phyloP scores from a whole-genome alignment of 2,329 filamentous ascomycete genomes.

The Pseudogymnoascus sp. region DNA sequence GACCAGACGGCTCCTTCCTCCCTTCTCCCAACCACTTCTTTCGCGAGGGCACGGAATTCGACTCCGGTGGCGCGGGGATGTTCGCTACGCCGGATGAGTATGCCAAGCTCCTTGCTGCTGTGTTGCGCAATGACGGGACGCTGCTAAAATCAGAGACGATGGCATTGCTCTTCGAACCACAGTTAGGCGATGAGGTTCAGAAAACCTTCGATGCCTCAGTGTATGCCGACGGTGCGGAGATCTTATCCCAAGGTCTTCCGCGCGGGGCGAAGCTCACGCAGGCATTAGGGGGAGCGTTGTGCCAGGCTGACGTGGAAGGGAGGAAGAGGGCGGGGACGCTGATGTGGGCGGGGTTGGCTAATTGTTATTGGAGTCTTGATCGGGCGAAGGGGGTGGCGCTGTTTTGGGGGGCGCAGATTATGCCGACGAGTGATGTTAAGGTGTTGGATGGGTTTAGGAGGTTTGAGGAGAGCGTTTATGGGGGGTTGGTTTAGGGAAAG shows the following conservation, averaged over 20 bases:
- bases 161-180: slow-evolving; percentile 12
- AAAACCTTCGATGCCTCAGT: neutral
- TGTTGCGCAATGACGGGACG: slow-evolving; percentile 11
- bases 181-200: slow-evolving; percentile 3
- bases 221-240: neutral
- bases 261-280: neutral
- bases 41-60: neutral
- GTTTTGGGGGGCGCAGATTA: slow-evolving; percentile 10
- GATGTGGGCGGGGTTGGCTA: slow-evolving; percentile 8
- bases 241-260: neutral
- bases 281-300: slow-evolving; percentile 9
- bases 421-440: slow-evolving; percentile 10
- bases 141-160: slow-evolving; percentile 9
- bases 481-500: neutral
- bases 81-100: slow-evolving; percentile 8
- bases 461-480: slow-evolving; percentile 12
- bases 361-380: slow-evolving; percentile 10
- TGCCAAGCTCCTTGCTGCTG: slow-evolving; percentile 12
- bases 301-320: slow-evolving; percentile 4
- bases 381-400: neutral
- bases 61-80: slow-evolving; percentile 10
- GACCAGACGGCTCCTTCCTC: neutral
- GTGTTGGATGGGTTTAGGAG: neutral
- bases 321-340: slow-evolving; percentile 9
- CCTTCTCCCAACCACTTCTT: neutral